phyloP scores from a whole-genome alignment of 1,284 basidiomycete species.

The Rhizoctonia solani region DNA sequence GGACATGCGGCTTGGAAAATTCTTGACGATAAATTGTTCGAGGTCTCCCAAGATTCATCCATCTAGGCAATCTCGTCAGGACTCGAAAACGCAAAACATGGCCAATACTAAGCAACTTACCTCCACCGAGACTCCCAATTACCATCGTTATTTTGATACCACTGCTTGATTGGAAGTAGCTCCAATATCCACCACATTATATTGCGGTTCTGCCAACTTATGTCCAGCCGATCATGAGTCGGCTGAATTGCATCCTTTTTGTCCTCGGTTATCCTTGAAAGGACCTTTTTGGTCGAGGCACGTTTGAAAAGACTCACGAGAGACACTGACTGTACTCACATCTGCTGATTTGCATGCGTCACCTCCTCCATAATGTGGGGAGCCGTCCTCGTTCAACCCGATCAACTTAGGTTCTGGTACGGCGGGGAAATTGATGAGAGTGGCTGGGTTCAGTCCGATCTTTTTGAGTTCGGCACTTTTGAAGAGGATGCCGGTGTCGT shows the following conservation, averaged over 20 bases:
- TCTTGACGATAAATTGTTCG: slow-evolving; percentile 23
- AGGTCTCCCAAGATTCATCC: slow-evolving; percentile 10
- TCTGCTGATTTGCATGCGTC: too few relatives aligned
- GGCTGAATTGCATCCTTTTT: slow-evolving; percentile 5
- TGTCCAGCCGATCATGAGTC: slow-evolving; percentile 34
- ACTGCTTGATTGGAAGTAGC: slow-evolving; percentile 34
- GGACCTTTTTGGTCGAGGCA: too few relatives aligned
- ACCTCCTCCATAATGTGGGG: too few relatives aligned
- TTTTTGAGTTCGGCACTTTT: slow-evolving; percentile 38
- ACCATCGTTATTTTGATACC: slow-evolving; percentile 21
- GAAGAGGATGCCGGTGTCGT: slow-evolving; percentile 41
- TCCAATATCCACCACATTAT: slow-evolving; percentile 37
- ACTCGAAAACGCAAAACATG: neutral
- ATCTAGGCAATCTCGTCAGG: neutral
- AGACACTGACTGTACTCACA: too few relatives aligned
- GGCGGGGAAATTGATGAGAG: slow-evolving; percentile 25
- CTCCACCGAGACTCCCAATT: slow-evolving; percentile 14
- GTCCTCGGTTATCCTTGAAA: too few relatives aligned
- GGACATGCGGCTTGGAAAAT: slow-evolving; percentile 29
- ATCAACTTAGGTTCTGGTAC: neutral
- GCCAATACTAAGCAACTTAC: neutral
- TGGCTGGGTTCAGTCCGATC: slow-evolving; percentile 37
- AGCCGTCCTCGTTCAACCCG: too few relatives aligned
- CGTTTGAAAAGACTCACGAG: too few relatives aligned
- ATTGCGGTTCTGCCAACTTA: slow-evolving; percentile 6